Base-by-base conservation (phyloP, 2,329 filamentous ascomycete species). In the Epichloe gansuensis region DNA sequence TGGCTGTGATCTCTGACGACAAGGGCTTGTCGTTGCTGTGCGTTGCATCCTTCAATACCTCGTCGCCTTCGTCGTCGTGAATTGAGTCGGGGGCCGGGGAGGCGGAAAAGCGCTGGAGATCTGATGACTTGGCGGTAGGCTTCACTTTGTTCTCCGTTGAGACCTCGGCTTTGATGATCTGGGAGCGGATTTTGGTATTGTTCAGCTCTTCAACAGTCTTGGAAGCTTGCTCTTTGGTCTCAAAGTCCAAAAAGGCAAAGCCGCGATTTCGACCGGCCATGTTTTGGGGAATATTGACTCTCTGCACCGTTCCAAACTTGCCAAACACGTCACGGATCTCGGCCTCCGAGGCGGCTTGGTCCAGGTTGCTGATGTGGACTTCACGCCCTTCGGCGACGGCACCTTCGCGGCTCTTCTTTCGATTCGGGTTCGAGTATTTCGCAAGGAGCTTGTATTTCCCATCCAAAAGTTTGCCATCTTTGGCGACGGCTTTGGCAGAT, bases 331-430 rank as follows among this genome's bases (percentile, higher is more conserved):
- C 77, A 54, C 77, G 74, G 38, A 97, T 61, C 39, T 95, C 86
- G 2, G 76, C 69, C 60, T 93, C 86, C 3, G 73, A 76, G 2
- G 78, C 73, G 34, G 73, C 74, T 53, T 72, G 73, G 55, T 85
- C 79, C 12, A 91, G 66, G 54, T 87, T 85, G 51, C 75, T 82
- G 50, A 96, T 74, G 60, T 89, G 87, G 9, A 97, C 69, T 67
- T 97, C 91, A 36, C 93, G 82, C 3, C 87, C 88, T 65, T 97
- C 91, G n/a, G 86, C 82, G 47, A 86, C 77, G 9, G 90, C 82
- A 23, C 89, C 89, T 53, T 84, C 80, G 23, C 93, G 85, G 42
- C 80, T 75, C 66, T 95, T 89, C 66, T 87, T 91, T 34, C 78
- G 78, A 8, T 72, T 70, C 0, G 93, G 93, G 61, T 97, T 82